Conservation (phyloP, 257 asterid genomes). For the Solanum okadae region DNA sequence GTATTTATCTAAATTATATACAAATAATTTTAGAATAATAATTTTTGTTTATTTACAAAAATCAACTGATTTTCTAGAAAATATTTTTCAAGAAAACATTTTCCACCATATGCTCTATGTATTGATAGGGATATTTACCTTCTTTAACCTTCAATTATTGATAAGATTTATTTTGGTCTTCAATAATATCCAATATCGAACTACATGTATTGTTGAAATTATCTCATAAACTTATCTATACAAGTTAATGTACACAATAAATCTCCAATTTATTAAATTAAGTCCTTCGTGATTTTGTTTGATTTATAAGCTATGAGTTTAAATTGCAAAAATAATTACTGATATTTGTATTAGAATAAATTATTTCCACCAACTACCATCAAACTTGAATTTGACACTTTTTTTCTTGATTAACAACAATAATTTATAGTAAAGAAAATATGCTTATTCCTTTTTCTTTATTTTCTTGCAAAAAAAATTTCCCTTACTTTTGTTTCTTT, state of each 20-base stretch:
- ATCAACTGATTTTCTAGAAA: too few relatives aligned
- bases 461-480: too few relatives aligned
- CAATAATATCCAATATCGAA: not conserved
- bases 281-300: not conserved
- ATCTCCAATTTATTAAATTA: too few relatives aligned
- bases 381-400: not conserved
- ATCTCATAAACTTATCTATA: not conserved
- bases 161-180: not conserved
- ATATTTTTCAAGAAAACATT: too few relatives aligned
- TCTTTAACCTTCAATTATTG: too few relatives aligned
- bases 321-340: too few relatives aligned
- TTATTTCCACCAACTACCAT: not conserved
- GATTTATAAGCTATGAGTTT: not conserved
- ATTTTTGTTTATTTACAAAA: too few relatives aligned
- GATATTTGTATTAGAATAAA: too few relatives aligned
- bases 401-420: not conserved
- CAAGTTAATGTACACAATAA: not conserved
- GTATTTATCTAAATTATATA: too few relatives aligned
- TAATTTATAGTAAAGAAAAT: not conserved
- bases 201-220: not conserved
- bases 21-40: too few relatives aligned
- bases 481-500: not conserved
- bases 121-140: not conserved
- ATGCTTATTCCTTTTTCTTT: not conserved
- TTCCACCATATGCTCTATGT: not conserved